Base-by-base conservation (phyloP, 495 filamentous ascomycete genomes). In the Melanomma pulvis-pyrius region DNA sequence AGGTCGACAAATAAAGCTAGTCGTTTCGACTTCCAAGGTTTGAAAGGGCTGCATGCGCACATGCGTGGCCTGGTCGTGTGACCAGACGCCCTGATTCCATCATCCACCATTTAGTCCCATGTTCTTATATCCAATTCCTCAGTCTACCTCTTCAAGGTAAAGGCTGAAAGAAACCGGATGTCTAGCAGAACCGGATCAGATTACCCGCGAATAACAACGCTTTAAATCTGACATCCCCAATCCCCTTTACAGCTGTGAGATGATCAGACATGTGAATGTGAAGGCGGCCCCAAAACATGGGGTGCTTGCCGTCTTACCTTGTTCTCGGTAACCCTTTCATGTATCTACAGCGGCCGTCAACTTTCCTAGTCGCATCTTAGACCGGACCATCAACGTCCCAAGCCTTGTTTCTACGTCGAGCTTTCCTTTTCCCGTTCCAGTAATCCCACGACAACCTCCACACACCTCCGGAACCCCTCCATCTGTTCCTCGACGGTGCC, bases 401-500 rank as follows among this genome's bases (percentile, higher is more conserved):
- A n/a, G n/a, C n/a, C n/a, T n/a, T n/a, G n/a, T n/a, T n/a, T n/a
- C 13, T 44, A 44, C 3, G 8, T n/a, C 17, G 39, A 12, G 17
- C 13, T n/a, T 15, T 44, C 39, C 2, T 44, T 22, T 25, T 22
- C 28, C 34, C 55, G 75, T 24, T 68, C 81, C 67, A 91, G 75
- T 64, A 83, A 82, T n/a, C 78, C 74, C 71, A 90, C 78, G 13
- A 93, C 80, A 50, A 88, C 80, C 53, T 90, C 84, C 55, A 92
- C 86, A 58, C 92, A 85, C 69, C 82, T 82, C 63, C 80, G 84
- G 58, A 97, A 83, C 1, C 88, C 92, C 71, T 94, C 92, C 89
- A 97, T 91, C 77, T 97, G 93, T 79, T 98, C 93, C 72, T 96
- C 91, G n/a, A 93, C 86, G 11, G 83, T 86, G 24, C 90, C 86